Evolutionary conservation across 176 grass and related monocot species (phyloP).

Genomic region (Secale cereale): DNA sequence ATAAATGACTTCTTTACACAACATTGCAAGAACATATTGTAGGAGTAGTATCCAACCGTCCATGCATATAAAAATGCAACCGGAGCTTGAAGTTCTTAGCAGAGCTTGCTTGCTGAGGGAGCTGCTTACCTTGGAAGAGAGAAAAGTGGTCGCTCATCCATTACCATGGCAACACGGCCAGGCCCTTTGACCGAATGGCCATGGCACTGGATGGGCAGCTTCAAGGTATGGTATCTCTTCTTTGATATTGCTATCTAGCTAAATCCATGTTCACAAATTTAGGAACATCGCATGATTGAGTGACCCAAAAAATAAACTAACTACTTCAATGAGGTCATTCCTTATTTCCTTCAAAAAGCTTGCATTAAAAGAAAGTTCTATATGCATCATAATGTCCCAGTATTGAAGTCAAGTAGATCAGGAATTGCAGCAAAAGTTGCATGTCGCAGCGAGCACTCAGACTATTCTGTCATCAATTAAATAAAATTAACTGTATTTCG

Average conservation of each 20-base stretch:
- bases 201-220: slow-evolving; percentile 83
- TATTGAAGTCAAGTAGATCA: background rate
- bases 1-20: background rate
- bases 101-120: slow-evolving; percentile 1
- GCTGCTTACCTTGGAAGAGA: background rate
- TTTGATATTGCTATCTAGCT: background rate
- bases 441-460: background rate
- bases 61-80: slow-evolving; percentile 33
- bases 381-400: background rate
- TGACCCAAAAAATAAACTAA: background rate
- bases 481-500: background rate
- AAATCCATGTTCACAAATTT: background rate
- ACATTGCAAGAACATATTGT: background rate
- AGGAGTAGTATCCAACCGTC: no score
- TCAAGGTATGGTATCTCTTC: slow-evolving; percentile 54
- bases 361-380: background rate
- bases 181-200: slow-evolving; percentile 87
- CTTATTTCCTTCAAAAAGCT: background rate
- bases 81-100: background rate
- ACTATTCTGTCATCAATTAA: background rate
- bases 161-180: slow-evolving; percentile 69
- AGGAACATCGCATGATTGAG: background rate
- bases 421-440: background rate
- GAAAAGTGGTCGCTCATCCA: background rate
- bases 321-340: background rate